phyloP scores from a whole-genome alignment of 768 basidiomycete species.

The Lactarius akahatsu region DNA sequence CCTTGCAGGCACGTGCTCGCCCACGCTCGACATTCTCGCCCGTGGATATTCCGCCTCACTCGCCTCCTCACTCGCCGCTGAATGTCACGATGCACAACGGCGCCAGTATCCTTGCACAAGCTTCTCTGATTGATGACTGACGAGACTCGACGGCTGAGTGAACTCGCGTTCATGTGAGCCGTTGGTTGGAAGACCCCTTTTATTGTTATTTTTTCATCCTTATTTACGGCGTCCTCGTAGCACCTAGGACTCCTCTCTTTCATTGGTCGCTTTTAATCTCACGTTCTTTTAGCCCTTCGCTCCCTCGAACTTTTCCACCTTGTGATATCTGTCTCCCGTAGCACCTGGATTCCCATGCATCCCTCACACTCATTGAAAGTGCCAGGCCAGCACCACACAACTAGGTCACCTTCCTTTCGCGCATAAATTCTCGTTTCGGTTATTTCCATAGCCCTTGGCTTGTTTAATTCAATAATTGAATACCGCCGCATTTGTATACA shows the following conservation, averaged over 20 bases:
- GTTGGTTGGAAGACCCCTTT: neutral
- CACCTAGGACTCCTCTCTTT: neutral
- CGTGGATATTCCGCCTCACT: neutral
- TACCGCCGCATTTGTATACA: neutral
- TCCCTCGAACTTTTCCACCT: neutral
- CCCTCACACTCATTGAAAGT: neutral
- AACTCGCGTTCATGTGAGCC: constrained; percentile 59
- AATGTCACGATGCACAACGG: constrained; percentile 59
- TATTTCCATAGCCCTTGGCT: neutral
- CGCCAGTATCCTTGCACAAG: constrained; percentile 56
- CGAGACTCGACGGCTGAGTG: constrained; percentile 66
- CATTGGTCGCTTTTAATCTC: neutral
- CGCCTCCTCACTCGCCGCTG: neutral
- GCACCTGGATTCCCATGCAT: neutral
- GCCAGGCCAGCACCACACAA: neutral
- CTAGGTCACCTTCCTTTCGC: neutral
- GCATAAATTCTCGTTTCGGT: neutral
- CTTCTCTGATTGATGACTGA: constrained; percentile 60
- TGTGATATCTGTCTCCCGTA: neutral
- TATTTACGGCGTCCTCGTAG: neutral
- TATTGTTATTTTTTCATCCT: neutral
- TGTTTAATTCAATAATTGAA: neutral
- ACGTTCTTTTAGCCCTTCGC: neutral
- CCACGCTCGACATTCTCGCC: neutral
- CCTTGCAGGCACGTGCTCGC: constrained; percentile 1